Percentiles rank a stretch among this genome's conserved stretches.
Evolutionary conservation across 1,284 basidiomycete species (phyloP).

Genomic region (Cutaneotrichosporon curvatum): DNA sequence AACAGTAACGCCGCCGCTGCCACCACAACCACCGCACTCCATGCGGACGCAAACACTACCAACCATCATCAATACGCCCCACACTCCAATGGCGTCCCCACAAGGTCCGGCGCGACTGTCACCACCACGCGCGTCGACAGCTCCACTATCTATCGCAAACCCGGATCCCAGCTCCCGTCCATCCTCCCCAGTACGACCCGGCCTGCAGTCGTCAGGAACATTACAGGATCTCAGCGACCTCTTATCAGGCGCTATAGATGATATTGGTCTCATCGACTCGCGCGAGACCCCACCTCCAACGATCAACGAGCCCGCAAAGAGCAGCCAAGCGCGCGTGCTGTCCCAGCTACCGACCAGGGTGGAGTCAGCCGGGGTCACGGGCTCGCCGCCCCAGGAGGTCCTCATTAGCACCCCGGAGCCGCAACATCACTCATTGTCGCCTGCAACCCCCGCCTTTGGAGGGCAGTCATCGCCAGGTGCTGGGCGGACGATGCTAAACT

Average conservation of each 20-base stretch:
- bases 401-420: not conserved
- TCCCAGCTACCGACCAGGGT: conserved; percentile 2
- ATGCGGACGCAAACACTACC: conserved; percentile 14
- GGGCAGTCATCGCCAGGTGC: not conserved
- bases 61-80: conserved; percentile 29
- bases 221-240: conserved; percentile 43
- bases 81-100: conserved; percentile 11
- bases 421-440: conserved; percentile 5
- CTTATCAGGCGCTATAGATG: conserved; percentile 44
- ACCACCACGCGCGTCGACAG: conserved; percentile 8
- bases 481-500: not conserved
- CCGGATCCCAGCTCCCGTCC: not conserved
- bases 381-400: not conserved
- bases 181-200: not conserved
- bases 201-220: conserved; percentile 9
- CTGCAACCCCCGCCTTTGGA: not conserved
- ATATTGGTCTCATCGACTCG: conserved; percentile 38
- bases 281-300: conserved; percentile 33
- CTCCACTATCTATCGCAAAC: not conserved
- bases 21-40: not conserved
- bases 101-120: not conserved
- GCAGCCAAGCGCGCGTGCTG: not conserved
- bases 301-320: conserved; percentile 21
- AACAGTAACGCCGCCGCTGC: not conserved
- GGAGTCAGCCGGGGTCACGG: not conserved